A percentile compares a stretch with the other conserved stretches of the same genome.
Evolutionary conservation across 805 yeast species (phyloP).

Genomic region (Saitoella complicata): DNA sequence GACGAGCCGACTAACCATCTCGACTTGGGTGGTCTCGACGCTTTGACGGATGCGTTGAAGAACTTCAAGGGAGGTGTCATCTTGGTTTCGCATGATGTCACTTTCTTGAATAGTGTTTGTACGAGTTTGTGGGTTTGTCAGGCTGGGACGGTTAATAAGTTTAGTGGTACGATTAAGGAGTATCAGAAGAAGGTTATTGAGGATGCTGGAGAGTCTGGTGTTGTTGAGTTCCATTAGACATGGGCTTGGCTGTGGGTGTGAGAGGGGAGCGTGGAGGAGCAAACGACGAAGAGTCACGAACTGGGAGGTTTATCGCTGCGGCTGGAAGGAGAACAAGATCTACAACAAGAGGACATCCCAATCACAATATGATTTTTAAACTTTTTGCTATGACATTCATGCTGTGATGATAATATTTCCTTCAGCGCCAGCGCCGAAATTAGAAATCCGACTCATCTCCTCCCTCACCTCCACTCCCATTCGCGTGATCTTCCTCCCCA

Average conservation of each 20-base stretch:
- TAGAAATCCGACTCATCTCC: too few species aligned
- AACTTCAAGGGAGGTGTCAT: conserved; percentile 88
- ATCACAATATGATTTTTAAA: too few species aligned
- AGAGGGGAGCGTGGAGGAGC: neutral
- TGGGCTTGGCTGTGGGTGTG: conserved; percentile 32
- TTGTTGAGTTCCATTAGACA: conserved; percentile 38
- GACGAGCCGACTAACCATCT: conserved; percentile 98
- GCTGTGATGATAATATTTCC: too few species aligned
- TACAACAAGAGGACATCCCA: too few species aligned
- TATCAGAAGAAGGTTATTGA: conserved; percentile 78
- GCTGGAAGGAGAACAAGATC: too few species aligned
- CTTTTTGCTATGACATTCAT: too few species aligned
- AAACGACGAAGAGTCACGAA: neutral
- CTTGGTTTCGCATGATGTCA: conserved; percentile 96
- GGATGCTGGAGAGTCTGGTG: conserved; percentile 70
- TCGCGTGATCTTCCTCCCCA: too few species aligned
- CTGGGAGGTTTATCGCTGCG: too few species aligned
- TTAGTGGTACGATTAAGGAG: conserved; percentile 68
- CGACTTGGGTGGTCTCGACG: conserved; percentile 96
- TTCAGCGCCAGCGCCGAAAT: too few species aligned
- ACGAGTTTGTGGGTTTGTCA: conserved; percentile 94
- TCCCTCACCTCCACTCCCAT: too few species aligned
- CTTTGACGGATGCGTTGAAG: conserved; percentile 74
- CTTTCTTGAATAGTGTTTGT: conserved; percentile 76
- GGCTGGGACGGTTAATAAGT: conserved; percentile 58